Evolutionary conservation across 371 early-diverging fungal species (phyloP).

Genomic region (Zychaea mexicana): DNA sequence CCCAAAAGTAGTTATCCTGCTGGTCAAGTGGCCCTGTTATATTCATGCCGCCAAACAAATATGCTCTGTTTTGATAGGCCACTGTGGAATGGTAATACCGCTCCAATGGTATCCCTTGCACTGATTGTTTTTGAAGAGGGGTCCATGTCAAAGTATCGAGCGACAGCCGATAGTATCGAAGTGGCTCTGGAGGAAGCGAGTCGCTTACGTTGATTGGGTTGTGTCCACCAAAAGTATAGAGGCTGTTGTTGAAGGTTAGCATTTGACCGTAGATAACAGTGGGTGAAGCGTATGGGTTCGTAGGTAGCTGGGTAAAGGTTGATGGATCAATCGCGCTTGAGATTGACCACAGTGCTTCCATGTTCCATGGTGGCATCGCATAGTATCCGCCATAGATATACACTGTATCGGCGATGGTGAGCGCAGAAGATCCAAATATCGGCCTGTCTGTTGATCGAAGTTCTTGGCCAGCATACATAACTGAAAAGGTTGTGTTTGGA

Average conservation of each 20-base stretch:
- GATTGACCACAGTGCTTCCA: constrained; percentile 33
- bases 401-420: constrained; percentile 23
- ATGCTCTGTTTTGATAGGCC: constrained; percentile 2
- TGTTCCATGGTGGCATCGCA: constrained; percentile 31
- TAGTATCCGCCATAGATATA: constrained; percentile 39
- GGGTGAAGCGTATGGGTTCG: constrained; percentile 33
- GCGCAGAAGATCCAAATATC: constrained; percentile 28
- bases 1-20: constrained; percentile 28
- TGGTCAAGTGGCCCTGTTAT: constrained; percentile 17
- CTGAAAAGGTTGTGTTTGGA: too few relatives aligned
- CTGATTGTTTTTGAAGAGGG: constrained; percentile 24
- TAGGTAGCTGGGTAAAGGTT: constrained; percentile 22
- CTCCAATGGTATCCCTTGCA: constrained; percentile 17
- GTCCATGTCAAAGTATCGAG: constrained; percentile 22
- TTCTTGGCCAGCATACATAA: constrained; percentile 29
- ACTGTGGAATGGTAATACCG: constrained; percentile 34
- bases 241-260: constrained; percentile 4
- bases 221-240: constrained; percentile 37
- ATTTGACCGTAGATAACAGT: constrained; percentile 28
- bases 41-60: constrained; percentile 37
- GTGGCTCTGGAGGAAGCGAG: constrained; percentile 18
- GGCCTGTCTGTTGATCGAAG: constrained; percentile 29
- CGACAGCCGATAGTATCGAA: constrained; percentile 28
- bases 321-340: constrained; percentile 6
- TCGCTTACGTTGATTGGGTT: constrained; percentile 12